Percentiles rank a stretch among this genome's conserved stretches.
phyloP scores from a whole-genome alignment of 257 asterid species.

The Solanum virginianum region DNA sequence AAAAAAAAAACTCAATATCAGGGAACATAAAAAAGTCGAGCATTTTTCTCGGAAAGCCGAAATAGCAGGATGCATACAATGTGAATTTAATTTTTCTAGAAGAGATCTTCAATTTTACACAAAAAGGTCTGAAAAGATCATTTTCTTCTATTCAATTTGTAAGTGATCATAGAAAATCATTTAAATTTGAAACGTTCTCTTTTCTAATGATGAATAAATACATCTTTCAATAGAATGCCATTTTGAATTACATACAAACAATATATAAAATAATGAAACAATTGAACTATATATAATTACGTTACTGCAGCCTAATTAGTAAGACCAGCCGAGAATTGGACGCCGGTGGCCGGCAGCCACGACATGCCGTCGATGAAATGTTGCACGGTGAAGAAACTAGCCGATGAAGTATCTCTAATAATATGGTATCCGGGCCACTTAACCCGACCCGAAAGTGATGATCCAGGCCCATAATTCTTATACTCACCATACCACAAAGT shows the following conservation, averaged over 20 bases:
- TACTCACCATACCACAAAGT: slow-evolving; percentile 93
- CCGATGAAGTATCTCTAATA: slow-evolving; percentile 50
- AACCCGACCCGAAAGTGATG: slow-evolving; percentile 46
- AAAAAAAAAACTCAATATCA: no score
- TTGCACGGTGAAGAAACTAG: slow-evolving; percentile 51
- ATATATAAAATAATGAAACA: background rate
- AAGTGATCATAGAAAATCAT: no score
- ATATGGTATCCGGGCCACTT: slow-evolving; percentile 77
- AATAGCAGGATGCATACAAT: no score
- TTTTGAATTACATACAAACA: background rate
- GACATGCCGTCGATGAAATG: slow-evolving; percentile 71
- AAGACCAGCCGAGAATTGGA: slow-evolving; percentile 59
- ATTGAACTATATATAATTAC: background rate
- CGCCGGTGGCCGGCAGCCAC: slow-evolving; percentile 85
- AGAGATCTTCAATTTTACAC: no score
- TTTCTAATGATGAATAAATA: no score
- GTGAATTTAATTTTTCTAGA: no score
- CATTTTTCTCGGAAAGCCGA: no score
- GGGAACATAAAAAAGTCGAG: no score
- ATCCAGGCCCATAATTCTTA: slow-evolving; percentile 88
- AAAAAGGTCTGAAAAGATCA: no score
- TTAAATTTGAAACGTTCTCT: no score
- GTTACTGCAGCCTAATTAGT: slow-evolving; percentile 2
- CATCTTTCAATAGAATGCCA: background rate
- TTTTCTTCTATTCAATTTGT: no score